Conservation (phyloP, 306 rosid genomes). For the Astragalus glycyphyllos region DNA sequence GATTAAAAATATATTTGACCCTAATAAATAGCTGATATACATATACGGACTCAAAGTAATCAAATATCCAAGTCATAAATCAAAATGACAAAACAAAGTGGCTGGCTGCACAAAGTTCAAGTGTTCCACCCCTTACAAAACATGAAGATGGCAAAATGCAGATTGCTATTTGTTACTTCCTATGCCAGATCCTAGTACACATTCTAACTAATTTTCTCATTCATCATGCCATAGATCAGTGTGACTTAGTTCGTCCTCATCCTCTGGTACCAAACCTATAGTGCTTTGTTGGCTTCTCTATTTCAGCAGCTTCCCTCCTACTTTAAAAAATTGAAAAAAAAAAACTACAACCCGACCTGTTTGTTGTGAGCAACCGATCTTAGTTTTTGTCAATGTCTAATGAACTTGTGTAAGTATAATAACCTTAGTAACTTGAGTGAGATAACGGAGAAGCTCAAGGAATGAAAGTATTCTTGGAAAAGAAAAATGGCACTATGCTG, state of each 20-base stretch:
- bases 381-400: too few relatives aligned
- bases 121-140: neutral
- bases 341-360: neutral
- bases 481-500: neutral
- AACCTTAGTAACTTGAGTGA: neutral
- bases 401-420: too few relatives aligned
- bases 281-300: neutral
- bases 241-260: neutral
- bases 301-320: neutral
- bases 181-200: neutral
- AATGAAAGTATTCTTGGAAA: neutral
- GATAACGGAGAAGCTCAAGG: neutral
- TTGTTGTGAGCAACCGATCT: neutral
- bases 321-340: neutral
- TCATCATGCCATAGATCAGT: neutral
- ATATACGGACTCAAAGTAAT: constrained; percentile 3
- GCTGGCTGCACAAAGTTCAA: neutral
- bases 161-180: neutral
- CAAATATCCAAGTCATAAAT: too few relatives aligned
- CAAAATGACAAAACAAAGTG: neutral
- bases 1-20: too few relatives aligned
- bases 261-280: neutral
- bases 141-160: neutral
- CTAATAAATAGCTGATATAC: neutral
- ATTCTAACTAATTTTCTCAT: neutral